A percentile compares a stretch with the other conserved stretches of the same genome.
Evolutionary conservation across 768 basidiomycete genomes (phyloP).

Genomic region (Auriscalpium microsporum): DNA sequence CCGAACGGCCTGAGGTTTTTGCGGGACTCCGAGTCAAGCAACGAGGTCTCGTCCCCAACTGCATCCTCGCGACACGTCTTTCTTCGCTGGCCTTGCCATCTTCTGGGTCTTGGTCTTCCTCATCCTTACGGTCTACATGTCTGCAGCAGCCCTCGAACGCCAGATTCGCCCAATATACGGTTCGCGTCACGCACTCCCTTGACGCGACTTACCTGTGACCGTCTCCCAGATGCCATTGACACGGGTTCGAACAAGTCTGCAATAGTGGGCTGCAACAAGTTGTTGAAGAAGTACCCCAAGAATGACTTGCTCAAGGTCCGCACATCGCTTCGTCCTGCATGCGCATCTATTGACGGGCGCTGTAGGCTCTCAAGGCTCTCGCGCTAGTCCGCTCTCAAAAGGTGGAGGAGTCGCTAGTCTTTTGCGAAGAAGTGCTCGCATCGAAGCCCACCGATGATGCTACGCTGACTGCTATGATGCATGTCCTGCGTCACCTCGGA

Average conservation of each 20-base stretch:
- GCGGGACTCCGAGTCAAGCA: no score
- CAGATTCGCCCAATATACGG: constrained; percentile 85
- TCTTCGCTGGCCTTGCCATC: neutral
- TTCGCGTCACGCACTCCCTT: constrained; percentile 23
- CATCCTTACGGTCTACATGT: constrained; percentile 28
- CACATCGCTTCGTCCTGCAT: neutral
- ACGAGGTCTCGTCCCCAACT: neutral
- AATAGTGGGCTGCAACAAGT: constrained; percentile 76
- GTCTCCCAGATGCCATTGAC: constrained; percentile 66
- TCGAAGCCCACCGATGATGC: constrained; percentile 65
- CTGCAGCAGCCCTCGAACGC: constrained; percentile 57
- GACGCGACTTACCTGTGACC: constrained; percentile 6
- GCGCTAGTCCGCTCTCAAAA: constrained; percentile 80
- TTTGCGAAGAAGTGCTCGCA: constrained; percentile 76
- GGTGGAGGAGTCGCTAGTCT: constrained; percentile 68
- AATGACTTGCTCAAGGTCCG: constrained; percentile 63
- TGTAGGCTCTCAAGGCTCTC: constrained; percentile 74
- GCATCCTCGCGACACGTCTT: no score
- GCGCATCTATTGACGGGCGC: neutral
- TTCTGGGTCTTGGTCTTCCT: neutral
- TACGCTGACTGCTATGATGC: constrained; percentile 74
- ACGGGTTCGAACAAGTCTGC: constrained; percentile 83
- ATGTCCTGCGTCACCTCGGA: constrained; percentile 71
- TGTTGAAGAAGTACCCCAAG: constrained; percentile 78
- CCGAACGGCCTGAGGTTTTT: no score